Evolutionary conservation across 805 yeast genomes (phyloP).

Genomic region (Diddensiella caesifluorescens): DNA sequence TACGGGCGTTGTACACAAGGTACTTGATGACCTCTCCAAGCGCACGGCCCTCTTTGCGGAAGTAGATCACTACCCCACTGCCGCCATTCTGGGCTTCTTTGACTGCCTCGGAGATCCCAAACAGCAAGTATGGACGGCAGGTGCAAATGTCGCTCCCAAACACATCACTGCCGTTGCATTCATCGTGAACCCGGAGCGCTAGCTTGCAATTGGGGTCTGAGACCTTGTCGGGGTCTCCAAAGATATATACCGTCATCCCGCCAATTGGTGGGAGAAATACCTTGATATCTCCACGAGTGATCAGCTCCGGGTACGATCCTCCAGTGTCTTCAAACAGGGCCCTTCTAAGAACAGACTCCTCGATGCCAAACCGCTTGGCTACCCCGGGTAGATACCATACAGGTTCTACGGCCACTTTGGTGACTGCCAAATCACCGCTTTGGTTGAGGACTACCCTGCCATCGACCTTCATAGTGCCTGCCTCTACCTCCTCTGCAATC

Average conservation of each 20-base stretch:
- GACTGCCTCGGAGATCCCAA: slow-evolving; percentile 63
- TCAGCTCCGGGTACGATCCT: slow-evolving; percentile 64
- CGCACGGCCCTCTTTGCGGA: slow-evolving; percentile 66
- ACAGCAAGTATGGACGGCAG: slow-evolving; percentile 61
- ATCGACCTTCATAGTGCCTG: slow-evolving; percentile 51
- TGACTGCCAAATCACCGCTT: slow-evolving; percentile 56
- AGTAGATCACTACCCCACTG: slow-evolving; percentile 56
- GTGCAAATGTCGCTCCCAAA: slow-evolving; percentile 66
- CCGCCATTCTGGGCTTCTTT: slow-evolving; percentile 67
- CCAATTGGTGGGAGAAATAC: slow-evolving; percentile 67
- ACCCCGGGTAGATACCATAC: slow-evolving; percentile 69
- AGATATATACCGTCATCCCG: slow-evolving; percentile 59
- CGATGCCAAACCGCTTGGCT: slow-evolving; percentile 55
- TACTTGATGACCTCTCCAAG: slow-evolving; percentile 68
- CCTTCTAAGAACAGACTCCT: slow-evolving; percentile 51
- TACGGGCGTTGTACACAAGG: slow-evolving; percentile 64
- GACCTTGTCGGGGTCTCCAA: slow-evolving; percentile 53
- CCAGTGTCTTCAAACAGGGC: slow-evolving; percentile 64
- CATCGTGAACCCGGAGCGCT: slow-evolving; percentile 61
- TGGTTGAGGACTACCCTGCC: slow-evolving; percentile 55
- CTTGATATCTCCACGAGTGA: slow-evolving; percentile 63
- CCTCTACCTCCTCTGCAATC: slow-evolving; percentile 49
- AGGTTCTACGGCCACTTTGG: slow-evolving; percentile 64
- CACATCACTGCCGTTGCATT: slow-evolving; percentile 67
- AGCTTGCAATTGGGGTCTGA: slow-evolving; percentile 47